Evolutionary conservation across 768 basidiomycete genomes (phyloP).

Genomic region (Suillus americanus): DNA sequence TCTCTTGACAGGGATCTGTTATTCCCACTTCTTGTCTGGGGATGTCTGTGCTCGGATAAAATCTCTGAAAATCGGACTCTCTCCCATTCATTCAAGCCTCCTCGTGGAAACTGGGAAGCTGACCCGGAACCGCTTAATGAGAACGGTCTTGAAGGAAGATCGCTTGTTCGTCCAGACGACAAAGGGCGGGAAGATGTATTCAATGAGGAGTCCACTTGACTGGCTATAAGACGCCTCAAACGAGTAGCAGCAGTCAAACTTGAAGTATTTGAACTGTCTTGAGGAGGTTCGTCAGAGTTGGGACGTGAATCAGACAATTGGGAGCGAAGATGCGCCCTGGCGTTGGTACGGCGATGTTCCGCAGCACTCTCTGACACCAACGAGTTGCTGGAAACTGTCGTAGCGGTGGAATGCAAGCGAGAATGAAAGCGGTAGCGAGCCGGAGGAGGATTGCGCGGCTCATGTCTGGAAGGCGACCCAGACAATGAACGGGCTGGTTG

Average conservation of each 20-base stretch:
- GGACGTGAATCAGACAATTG: conserved; percentile 14
- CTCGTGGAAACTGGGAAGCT: background rate
- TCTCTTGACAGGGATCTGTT: background rate
- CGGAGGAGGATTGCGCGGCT: background rate
- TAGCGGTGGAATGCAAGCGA: conserved; percentile 19
- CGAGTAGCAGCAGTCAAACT: conserved; percentile 1
- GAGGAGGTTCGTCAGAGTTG: conserved; percentile 21
- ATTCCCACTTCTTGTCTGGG: background rate
- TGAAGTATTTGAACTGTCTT: background rate
- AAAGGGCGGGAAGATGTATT: background rate
- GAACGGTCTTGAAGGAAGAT: background rate
- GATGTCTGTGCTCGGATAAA: conserved; percentile 1
- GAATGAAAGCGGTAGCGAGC: conserved; percentile 11
- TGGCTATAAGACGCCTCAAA: conserved; percentile 3
- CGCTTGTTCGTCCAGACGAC: background rate
- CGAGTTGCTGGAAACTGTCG: conserved; percentile 36
- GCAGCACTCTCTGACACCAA: conserved; percentile 45
- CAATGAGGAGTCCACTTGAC: background rate
- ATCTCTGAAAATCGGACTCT: conserved; percentile 1
- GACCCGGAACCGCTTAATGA: background rate
- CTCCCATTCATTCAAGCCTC: conserved; percentile 1
- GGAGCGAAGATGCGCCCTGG: conserved; percentile 35
- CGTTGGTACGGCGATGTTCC: conserved; percentile 39
- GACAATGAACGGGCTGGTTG: conserved; percentile 4
- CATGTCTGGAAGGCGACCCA: background rate